Percentiles rank a stretch among this genome's conserved stretches.
These are phyloP conservation scores for Fraxinus anomala DNA, from an alignment of 257 asterid species.

Conservation along the genomic window DNA sequence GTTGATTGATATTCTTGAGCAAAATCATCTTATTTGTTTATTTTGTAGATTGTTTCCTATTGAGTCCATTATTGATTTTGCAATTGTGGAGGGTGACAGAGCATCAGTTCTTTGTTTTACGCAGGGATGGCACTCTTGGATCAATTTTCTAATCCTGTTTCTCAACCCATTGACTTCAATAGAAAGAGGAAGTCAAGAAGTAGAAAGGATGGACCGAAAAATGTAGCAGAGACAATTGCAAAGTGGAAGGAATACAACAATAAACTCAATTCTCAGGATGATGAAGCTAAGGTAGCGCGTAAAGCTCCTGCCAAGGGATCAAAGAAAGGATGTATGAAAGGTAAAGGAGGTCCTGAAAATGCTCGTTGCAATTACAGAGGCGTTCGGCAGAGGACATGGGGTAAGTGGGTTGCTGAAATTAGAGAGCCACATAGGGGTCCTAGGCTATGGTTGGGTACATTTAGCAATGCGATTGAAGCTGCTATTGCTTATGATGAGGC, in stretches of 20 bases:
- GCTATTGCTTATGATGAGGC: slow-evolving; percentile 67
- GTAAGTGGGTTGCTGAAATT: slow-evolving; percentile 76
- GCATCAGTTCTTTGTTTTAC: slow-evolving; percentile 5
- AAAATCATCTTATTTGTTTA: neutral
- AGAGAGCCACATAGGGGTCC: slow-evolving; percentile 58
- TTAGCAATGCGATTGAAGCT: slow-evolving; percentile 44
- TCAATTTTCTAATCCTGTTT: slow-evolving; percentile 8
- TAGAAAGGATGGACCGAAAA: slow-evolving; percentile 35
- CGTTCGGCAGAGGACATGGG: slow-evolving; percentile 73
- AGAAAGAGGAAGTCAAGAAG: slow-evolving; percentile 50
- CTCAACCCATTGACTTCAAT: slow-evolving; percentile 26
- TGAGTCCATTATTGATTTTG: neutral
- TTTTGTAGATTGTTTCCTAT: neutral
- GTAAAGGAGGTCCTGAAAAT: slow-evolving; percentile 69
- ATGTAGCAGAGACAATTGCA: slow-evolving; percentile 50
- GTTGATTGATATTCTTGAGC: neutral
- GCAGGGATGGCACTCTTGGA: slow-evolving; percentile 25
- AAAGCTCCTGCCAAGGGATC: slow-evolving; percentile 68
- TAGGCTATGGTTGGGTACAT: slow-evolving; percentile 63
- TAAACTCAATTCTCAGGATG: slow-evolving; percentile 29
- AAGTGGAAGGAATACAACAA: slow-evolving; percentile 56
- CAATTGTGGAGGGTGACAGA: neutral
- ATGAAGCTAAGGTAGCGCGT: slow-evolving; percentile 27
- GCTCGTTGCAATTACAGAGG: slow-evolving; percentile 53
- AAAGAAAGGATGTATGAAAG: slow-evolving; percentile 68